phyloP scores from a whole-genome alignment of 2,329 filamentous ascomycete genomes.

The Penicillium psychrosexuale region DNA sequence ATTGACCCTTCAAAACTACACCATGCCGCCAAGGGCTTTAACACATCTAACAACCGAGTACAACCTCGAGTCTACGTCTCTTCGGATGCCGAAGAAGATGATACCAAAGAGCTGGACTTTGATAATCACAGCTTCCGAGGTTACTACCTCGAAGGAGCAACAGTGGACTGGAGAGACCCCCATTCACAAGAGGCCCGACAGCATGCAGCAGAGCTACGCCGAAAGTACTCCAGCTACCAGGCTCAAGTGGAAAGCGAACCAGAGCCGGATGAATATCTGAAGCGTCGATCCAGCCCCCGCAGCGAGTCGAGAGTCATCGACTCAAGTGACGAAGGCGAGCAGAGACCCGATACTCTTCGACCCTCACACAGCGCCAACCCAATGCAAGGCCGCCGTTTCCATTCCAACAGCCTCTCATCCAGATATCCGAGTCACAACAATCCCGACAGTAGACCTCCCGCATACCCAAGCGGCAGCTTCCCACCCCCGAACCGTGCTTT shows the following conservation, averaged over 20 bases:
- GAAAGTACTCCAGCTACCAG: conserved; percentile 35
- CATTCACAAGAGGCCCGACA: conserved; percentile 38
- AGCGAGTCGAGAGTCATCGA: conserved; percentile 1
- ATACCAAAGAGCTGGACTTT: conserved; percentile 15
- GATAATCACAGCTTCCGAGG: conserved; percentile 28
- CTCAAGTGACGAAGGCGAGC: conserved; percentile 20
- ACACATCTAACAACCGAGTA: background rate
- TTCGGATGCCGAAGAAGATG: conserved; percentile 23
- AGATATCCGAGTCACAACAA: conserved; percentile 5
- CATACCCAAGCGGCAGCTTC: conserved; percentile 12
- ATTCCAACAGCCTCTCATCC: conserved; percentile 15
- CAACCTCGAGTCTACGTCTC: conserved; percentile 19
- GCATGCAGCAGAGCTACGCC: conserved; percentile 30
- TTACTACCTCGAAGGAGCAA: conserved; percentile 36
- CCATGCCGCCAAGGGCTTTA: conserved; percentile 3
- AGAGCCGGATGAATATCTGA: conserved; percentile 19
- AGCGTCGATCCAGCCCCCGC: conserved; percentile 5
- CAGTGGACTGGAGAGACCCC: conserved; percentile 36
- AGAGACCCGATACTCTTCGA: conserved; percentile 4
- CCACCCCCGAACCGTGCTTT: conserved; percentile 7
- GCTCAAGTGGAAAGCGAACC: conserved; percentile 38
- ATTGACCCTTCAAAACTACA: conserved; percentile 24
- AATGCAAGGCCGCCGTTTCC: conserved; percentile 8
- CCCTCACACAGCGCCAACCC: conserved; percentile 3
- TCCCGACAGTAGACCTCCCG: conserved; percentile 5